phyloP scores from a whole-genome alignment of 306 rosid genomes.

The Amphicarpaea edgeworthii region DNA sequence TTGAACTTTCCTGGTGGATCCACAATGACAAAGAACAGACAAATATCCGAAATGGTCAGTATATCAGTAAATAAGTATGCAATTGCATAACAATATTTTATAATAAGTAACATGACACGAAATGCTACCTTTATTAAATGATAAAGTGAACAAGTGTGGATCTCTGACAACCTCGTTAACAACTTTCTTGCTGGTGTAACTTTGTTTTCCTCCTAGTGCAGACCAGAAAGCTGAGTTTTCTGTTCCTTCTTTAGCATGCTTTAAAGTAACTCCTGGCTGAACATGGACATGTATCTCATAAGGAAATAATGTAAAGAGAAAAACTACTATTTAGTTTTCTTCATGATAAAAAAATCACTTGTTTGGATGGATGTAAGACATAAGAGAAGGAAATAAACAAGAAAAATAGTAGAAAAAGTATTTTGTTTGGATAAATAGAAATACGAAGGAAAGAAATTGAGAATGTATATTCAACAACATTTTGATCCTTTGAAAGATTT shows the following conservation, averaged over 20 bases:
- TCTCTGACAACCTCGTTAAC: constrained; percentile 72
- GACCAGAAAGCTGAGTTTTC: constrained; percentile 94
- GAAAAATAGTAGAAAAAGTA: neutral
- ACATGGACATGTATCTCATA: constrained; percentile 42
- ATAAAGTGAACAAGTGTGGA: constrained; percentile 81
- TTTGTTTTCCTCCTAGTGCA: constrained; percentile 93
- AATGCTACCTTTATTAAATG: constrained; percentile 70
- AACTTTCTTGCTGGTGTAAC: constrained; percentile 70
- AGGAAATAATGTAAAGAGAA: constrained; percentile 34
- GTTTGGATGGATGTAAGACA: neutral
- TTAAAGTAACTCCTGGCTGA: constrained; percentile 90
- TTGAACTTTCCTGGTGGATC: constrained; percentile 82
- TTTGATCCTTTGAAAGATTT: neutral
- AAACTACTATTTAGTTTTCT: constrained; percentile 23
- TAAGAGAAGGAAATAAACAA: neutral
- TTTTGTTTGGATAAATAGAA: neutral
- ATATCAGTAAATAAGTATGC: constrained; percentile 16
- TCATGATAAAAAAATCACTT: neutral
- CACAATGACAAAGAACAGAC: constrained; percentile 51
- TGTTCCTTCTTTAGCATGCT: constrained; percentile 94
- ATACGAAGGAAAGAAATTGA: neutral
- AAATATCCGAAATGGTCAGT: constrained; percentile 56
- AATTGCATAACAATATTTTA: constrained; percentile 19
- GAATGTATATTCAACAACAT: neutral
- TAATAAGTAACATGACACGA: constrained; percentile 23